Percentiles rank a stretch among this genome's conserved stretches.
Conservation (phyloP, 2,329 filamentous ascomycete species). For the Colletotrichum sp. region DNA sequence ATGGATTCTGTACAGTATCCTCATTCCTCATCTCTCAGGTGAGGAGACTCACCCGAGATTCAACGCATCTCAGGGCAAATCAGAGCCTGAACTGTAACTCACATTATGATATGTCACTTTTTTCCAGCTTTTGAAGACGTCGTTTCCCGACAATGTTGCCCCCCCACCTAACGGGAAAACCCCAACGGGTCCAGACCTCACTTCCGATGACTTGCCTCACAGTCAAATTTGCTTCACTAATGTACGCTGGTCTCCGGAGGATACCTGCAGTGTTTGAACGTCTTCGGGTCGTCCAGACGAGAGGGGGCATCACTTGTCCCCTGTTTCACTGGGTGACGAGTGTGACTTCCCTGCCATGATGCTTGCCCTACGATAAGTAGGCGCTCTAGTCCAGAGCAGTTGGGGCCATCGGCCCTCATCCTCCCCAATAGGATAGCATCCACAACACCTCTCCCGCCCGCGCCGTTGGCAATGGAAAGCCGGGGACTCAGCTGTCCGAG, state of each 20-base stretch:
- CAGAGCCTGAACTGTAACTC: neutral
- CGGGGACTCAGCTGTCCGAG: neutral
- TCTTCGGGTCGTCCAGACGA: neutral
- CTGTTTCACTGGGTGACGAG: conserved; percentile 5
- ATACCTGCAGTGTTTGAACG: neutral
- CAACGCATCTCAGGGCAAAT: neutral
- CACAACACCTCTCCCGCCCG: neutral
- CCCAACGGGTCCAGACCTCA: neutral
- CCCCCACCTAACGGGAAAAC: neutral
- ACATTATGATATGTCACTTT: neutral
- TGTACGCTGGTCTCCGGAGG: neutral
- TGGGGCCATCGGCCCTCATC: neutral
- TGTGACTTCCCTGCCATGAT: neutral
- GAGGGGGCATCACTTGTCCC: neutral
- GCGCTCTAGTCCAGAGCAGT: neutral
- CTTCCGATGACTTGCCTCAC: neutral
- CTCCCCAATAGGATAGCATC: neutral
- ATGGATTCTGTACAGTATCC: neutral
- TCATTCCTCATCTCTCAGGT: neutral
- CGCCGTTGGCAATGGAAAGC: neutral
- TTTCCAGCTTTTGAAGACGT: neutral
- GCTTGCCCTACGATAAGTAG: neutral
- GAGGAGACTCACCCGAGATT: neutral
- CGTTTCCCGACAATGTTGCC: neutral
- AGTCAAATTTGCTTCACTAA: neutral